phyloP scores from a whole-genome alignment of 345 rosid species.

The Linum lewisii region DNA sequence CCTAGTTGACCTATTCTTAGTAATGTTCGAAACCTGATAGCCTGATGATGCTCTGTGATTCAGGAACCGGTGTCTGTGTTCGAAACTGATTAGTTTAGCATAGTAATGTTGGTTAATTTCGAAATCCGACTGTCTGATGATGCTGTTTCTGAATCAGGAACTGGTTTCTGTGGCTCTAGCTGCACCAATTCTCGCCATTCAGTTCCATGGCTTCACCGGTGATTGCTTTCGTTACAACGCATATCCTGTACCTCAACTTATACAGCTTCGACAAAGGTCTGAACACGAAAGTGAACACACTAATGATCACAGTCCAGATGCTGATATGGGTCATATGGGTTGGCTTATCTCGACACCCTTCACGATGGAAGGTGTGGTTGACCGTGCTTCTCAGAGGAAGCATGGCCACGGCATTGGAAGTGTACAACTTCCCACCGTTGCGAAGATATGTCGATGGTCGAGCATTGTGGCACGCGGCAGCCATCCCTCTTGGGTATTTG shows the following conservation, averaged over 20 bases:
- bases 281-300: conserved; percentile 60
- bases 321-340: conserved; percentile 88
- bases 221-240: conserved; percentile 69
- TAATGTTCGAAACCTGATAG: too few species aligned
- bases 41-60: too few species aligned
- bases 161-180: conserved; percentile 83
- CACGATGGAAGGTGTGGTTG: conserved; percentile 69
- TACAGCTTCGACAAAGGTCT: conserved; percentile 67
- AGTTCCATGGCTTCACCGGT: conserved; percentile 80
- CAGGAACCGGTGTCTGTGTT: too few species aligned
- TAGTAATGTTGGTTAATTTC: conserved; percentile 1
- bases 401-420: conserved; percentile 42
- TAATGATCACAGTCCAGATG: conserved; percentile 57
- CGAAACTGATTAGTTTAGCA: too few species aligned
- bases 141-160: conserved; percentile 33
- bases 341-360: conserved; percentile 51
- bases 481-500: conserved; percentile 63
- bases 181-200: conserved; percentile 64
- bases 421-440: conserved; percentile 67
- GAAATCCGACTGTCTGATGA: not conserved
- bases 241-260: conserved; percentile 73
- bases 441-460: conserved; percentile 65
- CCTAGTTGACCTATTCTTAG: too few species aligned
- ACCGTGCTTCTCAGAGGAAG: conserved; percentile 34
- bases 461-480: conserved; percentile 58